Base-by-base conservation (phyloP, 2,329 filamentous ascomycete genomes). In the Rhexocercosporidium sp. region DNA sequence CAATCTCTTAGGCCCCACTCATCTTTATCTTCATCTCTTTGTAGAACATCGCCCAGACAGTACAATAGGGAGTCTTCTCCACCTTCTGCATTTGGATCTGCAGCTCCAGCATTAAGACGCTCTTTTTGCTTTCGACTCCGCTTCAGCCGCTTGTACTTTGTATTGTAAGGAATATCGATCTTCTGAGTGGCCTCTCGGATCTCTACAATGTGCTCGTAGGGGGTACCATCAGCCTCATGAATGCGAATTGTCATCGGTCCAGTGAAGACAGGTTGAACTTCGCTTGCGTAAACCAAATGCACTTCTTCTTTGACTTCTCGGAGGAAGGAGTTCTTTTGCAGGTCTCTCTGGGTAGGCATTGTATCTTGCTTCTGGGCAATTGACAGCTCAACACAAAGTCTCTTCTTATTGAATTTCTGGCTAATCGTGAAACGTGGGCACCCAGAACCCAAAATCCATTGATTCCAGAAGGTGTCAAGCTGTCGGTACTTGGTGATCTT, bases 181-280 rank as follows among this genome's bases (percentile, higher is more conserved):
- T 91, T 93, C 2, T 92, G 92, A 16, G 88, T 87, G 31, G 91
- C 90, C 72, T 97, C 94, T 68, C 94, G 94, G 77, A 99, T 97
- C 75, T 97, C 93, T 37, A 98, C 90, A 70, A 97, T 97, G 77
- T 99, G 96, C 77, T 99, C 96, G 76, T 99, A 99, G 2, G 96
- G 96, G 0, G 96, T 98, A 11, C 96, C 96, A 76, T 99, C 96
- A 27, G 96, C 96, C 81, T 99, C 96, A 80, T 99, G 96, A 70
- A 99, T 97, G 37, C 96, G 87, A 70, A 99, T 95, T 0, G 96
- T 99, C 92, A 99, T 97, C 0, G 96, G 95, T 0, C 96, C 96
- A 0, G 94, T 96, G 75, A 98, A 98, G 1, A 93, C 86, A n/a
- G 89, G 86, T 71, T 93, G 92, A 18, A 93, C 82, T 62, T 88